Evolutionary conservation across 257 asterid genomes (phyloP).

Genomic region (Hygrophila difformis): DNA sequence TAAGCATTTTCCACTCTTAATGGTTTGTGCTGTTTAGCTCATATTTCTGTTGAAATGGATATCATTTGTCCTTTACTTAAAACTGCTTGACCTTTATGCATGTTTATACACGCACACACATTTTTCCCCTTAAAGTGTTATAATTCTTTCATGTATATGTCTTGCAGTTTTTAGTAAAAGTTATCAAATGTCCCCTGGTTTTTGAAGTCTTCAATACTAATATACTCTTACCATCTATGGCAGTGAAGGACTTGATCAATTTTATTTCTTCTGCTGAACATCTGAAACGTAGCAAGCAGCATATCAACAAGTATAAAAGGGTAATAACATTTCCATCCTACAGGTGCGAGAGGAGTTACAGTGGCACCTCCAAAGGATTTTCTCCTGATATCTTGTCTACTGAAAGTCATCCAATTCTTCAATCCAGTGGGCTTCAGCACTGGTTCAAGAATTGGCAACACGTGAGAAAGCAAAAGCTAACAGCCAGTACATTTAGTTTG

Average conservation of each 20-base stretch:
- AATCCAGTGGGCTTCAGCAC: conserved; percentile 36
- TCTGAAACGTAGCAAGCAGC: too few species aligned
- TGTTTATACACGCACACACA: too few species aligned
- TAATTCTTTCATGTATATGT: too few species aligned
- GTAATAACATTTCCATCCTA: conserved; percentile 10
- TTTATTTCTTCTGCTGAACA: conserved; percentile 20
- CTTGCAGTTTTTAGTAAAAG: too few species aligned
- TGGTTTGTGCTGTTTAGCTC: conserved; percentile 4
- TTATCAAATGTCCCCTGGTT: not conserved
- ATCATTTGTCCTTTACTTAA: too few species aligned
- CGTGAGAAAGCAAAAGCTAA: conserved; percentile 58
- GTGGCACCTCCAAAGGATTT: conserved; percentile 9
- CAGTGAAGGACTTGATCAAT: conserved; percentile 33
- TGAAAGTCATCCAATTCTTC: conserved; percentile 32
- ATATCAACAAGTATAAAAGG: conserved; percentile 18
- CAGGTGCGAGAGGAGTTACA: conserved; percentile 23
- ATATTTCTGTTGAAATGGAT: not conserved
- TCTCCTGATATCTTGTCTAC: conserved; percentile 14
- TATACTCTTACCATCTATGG: conserved; percentile 16
- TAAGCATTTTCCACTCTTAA: too few species aligned
- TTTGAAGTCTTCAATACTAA: conserved; percentile 1
- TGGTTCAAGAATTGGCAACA: conserved; percentile 91
- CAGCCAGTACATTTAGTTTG: conserved; percentile 76
- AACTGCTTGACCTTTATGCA: too few species aligned
- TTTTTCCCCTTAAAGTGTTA: too few species aligned